Base-by-base conservation (phyloP, 306 rosid species). In the Betula pendula region DNA sequence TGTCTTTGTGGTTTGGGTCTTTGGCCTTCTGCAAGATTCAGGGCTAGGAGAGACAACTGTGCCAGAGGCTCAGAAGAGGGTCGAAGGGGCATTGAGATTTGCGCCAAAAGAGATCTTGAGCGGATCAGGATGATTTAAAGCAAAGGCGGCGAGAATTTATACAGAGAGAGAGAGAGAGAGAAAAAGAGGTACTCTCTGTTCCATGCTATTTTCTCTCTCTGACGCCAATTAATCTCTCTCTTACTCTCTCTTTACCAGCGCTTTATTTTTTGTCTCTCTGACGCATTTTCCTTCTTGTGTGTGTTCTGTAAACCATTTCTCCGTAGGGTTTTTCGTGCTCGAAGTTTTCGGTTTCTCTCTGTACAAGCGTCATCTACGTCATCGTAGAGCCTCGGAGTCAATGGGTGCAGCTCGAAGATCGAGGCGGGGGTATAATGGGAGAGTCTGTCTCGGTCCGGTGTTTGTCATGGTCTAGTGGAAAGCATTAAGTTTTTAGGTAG, bases 71-170 rank as follows among this genome's bases (percentile, higher is more conserved):
- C 9, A 66, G 47, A 35, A 25, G 17, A 15, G 27, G 25, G 2
- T 1, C 20, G 5, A 60, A 56, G 48, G 60, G 19, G 25, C 86
- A 63, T 92, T 84, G 92, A 92, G 91, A 92, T 90, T 90, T 80
- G 92, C 87, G 92, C 88, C 86, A 17, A 50, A 38, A 66, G 1
- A 66, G 79, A 87, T 87, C 89, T 82, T 81, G 84, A 74, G 89
- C 81, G 82, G 75, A 86, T 90, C 97, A 72, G 87, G 68, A 29
- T 70, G 75, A 52, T 71, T 88, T 68, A 84, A 85, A 22, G 86
- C 85, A 83, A 86, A 89, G 99, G 96, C 97, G 91, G 99, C 99
- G 87, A 88, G 55, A 40, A 84, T 86, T 82, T 87, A 92, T 81
- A n/a, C n/a, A n/a, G 38, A 42, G 19, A 8, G 14, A 35, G 25